A percentile compares a stretch with the other conserved stretches of the same genome.
These are phyloP conservation scores for Candida sp. DNA, from an alignment of 1,139 yeast genomes.

Conservation along the genomic window DNA sequence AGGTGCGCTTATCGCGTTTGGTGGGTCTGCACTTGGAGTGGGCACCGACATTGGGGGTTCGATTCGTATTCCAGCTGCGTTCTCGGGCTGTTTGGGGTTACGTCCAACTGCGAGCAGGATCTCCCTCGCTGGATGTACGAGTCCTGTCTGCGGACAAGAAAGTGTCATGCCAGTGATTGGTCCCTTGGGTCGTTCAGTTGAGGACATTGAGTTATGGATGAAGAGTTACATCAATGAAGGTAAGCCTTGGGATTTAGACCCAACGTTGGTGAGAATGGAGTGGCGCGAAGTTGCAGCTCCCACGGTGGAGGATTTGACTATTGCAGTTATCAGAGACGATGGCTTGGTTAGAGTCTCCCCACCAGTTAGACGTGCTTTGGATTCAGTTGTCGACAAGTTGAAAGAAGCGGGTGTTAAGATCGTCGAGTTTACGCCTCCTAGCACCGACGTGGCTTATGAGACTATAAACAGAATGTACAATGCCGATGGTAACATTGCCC, in stretches of 20 bases:
- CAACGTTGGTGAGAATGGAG: slow-evolving; percentile 56
- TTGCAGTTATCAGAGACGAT: slow-evolving; percentile 45
- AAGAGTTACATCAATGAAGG: slow-evolving; percentile 60
- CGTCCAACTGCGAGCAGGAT: slow-evolving; percentile 72
- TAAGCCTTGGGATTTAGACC: slow-evolving; percentile 73
- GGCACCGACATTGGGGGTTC: slow-evolving; percentile 87
- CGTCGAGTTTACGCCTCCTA: slow-evolving; percentile 55
- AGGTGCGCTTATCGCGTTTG: slow-evolving; percentile 69
- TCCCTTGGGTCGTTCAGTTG: slow-evolving; percentile 63
- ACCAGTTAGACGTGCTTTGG: slow-evolving; percentile 52
- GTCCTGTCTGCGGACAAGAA: slow-evolving; percentile 60
- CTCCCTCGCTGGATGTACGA: slow-evolving; percentile 45
- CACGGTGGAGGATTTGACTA: slow-evolving; percentile 37
- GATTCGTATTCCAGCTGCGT: slow-evolving; percentile 78
- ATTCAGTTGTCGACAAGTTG: slow-evolving; percentile 30
- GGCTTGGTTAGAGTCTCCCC: slow-evolving; percentile 51
- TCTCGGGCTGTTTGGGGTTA: slow-evolving; percentile 67
- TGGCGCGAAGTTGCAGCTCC: slow-evolving; percentile 63
- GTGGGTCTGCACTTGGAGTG: slow-evolving; percentile 68
- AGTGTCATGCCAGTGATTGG: slow-evolving; percentile 65
- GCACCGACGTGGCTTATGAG: slow-evolving; percentile 53
- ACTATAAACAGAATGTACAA: slow-evolving; percentile 53
- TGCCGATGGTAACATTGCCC: slow-evolving; percentile 65
- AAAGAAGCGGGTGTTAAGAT: slow-evolving; percentile 34
- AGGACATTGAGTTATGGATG: slow-evolving; percentile 68